phyloP scores from a whole-genome alignment of 179 eudicot genomes.

The Sideroxylon spinosum region DNA sequence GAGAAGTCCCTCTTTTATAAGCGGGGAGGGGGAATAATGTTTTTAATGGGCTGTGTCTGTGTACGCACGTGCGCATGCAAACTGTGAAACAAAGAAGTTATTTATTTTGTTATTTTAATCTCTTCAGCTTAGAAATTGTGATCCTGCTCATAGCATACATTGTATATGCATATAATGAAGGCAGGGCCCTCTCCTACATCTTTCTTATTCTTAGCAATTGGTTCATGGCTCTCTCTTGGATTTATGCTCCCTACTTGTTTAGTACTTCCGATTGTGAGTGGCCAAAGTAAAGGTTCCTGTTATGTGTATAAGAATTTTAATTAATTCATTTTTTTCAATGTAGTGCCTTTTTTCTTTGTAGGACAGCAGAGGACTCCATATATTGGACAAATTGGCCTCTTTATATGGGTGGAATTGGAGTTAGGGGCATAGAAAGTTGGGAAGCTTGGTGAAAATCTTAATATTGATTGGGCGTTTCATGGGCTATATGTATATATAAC shows the following conservation, averaged over 20 bases:
- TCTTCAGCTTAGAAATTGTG: conserved; percentile 75
- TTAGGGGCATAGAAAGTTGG: conserved; percentile 97
- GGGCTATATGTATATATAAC: too few species aligned
- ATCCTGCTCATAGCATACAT: conserved; percentile 75
- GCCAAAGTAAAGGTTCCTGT: conserved; percentile 72
- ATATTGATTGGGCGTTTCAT: too few species aligned
- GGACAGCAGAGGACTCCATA: conserved; percentile 91
- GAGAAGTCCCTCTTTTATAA: too few species aligned
- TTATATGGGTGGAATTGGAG: conserved; percentile 97
- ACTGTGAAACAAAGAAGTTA: not conserved
- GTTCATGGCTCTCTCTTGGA: conserved; percentile 96
- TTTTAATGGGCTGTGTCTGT: too few species aligned
- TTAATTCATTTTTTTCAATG: not conserved
- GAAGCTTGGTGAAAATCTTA: conserved; percentile 75
- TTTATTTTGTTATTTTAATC: conserved; percentile 7
- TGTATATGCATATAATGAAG: conserved; percentile 71
- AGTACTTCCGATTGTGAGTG: conserved; percentile 98
- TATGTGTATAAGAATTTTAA: not conserved
- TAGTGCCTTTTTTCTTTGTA: conserved; percentile 19
- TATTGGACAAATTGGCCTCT: conserved; percentile 99
- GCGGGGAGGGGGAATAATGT: too few species aligned
- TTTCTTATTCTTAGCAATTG: conserved; percentile 91
- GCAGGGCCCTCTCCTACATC: conserved; percentile 71
- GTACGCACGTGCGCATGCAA: not conserved
- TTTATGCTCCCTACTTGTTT: conserved; percentile 93